Evolutionary conservation across 495 filamentous ascomycete species (phyloP).

Genomic region (Haplographium delicatum): DNA sequence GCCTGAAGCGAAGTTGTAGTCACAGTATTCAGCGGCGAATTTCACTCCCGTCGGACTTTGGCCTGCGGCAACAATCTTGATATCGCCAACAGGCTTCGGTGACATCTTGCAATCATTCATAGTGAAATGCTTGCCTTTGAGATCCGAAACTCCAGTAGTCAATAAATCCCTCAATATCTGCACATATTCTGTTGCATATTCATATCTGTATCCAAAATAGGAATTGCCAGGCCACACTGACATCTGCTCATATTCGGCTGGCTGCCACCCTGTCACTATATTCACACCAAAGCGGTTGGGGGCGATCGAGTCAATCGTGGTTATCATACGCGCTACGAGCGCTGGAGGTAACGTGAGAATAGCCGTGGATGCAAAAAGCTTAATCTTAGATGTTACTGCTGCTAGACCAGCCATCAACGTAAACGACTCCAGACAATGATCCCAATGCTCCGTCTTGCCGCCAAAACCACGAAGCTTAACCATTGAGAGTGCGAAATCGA

Average conservation of each 20-base stretch:
- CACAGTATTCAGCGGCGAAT: constrained; percentile 27
- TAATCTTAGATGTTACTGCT: constrained; percentile 41
- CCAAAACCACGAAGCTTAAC: constrained; percentile 31
- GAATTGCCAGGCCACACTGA: constrained; percentile 29
- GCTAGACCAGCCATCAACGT: constrained; percentile 45
- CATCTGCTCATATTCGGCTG: constrained; percentile 30
- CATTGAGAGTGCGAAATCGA: constrained; percentile 30
- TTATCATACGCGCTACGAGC: constrained; percentile 28
- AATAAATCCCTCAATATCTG: constrained; percentile 30
- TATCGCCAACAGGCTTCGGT: constrained; percentile 20
- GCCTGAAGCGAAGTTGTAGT: constrained; percentile 28
- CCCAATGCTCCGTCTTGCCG: constrained; percentile 30
- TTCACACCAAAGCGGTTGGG: constrained; percentile 29
- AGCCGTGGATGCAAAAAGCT: constrained; percentile 34
- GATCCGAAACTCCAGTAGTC: constrained; percentile 23
- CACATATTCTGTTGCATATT: constrained; percentile 31
- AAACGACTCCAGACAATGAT: constrained; percentile 34
- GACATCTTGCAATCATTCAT: constrained; percentile 30
- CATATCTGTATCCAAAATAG: constrained; percentile 30
- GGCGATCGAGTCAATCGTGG: constrained; percentile 29
- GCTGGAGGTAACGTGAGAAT: constrained; percentile 29
- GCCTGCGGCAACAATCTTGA: constrained; percentile 25
- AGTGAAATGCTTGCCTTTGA: constrained; percentile 30
- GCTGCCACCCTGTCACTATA: constrained; percentile 32
- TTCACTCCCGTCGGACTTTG: constrained; percentile 21